phyloP scores from a whole-genome alignment of 257 asterid genomes.

The Nicotiana tomentosiformis region DNA sequence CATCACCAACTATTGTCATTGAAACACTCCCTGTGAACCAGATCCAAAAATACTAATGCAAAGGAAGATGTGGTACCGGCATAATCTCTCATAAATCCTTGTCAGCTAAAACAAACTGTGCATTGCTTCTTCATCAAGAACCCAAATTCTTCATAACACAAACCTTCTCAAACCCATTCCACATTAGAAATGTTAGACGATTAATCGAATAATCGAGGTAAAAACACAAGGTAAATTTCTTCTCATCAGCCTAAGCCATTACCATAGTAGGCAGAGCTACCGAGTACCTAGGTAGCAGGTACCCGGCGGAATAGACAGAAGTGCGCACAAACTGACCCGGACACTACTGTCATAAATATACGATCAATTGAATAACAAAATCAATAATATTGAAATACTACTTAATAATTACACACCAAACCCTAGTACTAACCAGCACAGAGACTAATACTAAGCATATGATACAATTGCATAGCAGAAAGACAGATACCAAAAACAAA shows the following conservation, averaged over 20 bases:
- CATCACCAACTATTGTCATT: constrained; percentile 46
- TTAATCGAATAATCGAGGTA: constrained; percentile 10
- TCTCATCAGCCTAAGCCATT: too few relatives aligned
- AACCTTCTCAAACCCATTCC: constrained; percentile 22
- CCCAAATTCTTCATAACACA: constrained; percentile 22
- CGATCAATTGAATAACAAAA: constrained; percentile 17
- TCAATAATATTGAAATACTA: neutral
- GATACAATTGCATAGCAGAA: neutral
- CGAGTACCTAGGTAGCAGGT: too few relatives aligned
- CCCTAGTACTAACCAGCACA: constrained; percentile 21
- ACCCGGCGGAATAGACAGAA: too few relatives aligned
- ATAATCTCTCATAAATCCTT: constrained; percentile 39
- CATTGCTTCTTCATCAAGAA: constrained; percentile 38
- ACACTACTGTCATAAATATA: too few relatives aligned
- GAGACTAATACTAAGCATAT: neutral
- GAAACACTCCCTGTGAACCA: constrained; percentile 44
- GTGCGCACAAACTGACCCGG: too few relatives aligned
- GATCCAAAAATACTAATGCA: constrained; percentile 35
- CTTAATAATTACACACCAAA: constrained; percentile 10
- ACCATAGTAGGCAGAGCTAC: too few relatives aligned
- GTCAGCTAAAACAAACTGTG: constrained; percentile 32
- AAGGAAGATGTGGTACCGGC: constrained; percentile 27
- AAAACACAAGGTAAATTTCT: too few relatives aligned
- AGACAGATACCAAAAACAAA: neutral
- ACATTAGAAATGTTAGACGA: constrained; percentile 26